phyloP scores from a whole-genome alignment of 441 rosid genomes.

The Corymbia calophylla region DNA sequence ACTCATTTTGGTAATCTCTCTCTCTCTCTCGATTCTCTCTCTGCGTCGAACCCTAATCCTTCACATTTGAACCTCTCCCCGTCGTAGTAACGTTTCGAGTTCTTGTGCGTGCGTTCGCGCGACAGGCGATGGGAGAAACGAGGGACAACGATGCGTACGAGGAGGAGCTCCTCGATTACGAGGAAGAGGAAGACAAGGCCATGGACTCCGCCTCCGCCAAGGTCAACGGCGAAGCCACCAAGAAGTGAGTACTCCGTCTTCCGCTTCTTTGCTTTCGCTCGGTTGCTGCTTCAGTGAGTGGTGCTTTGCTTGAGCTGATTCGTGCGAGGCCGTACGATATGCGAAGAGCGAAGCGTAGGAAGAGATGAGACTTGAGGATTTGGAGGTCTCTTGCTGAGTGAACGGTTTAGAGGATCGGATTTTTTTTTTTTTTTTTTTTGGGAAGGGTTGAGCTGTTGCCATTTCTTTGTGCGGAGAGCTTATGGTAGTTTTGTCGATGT shows the following conservation, averaged over 20 bases:
- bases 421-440: not conserved
- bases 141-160: constrained; percentile 94
- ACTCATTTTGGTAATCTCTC: not conserved
- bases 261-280: not conserved
- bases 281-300: not conserved
- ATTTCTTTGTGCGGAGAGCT: not conserved
- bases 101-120: not conserved
- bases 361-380: not conserved
- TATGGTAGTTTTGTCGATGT: not conserved
- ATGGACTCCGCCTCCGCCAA: constrained; percentile 61
- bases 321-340: not conserved
- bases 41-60: not conserved
- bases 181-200: constrained; percentile 92
- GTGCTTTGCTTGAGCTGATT: not conserved
- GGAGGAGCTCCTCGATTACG: constrained; percentile 98
- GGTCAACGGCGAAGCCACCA: constrained; percentile 84
- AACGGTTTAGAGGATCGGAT: not conserved
- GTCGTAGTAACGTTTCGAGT: not conserved
- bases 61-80: not conserved
- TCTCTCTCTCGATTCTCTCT: not conserved
- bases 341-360: not conserved
- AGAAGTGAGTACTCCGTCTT: constrained; percentile 50
- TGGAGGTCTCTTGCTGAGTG: not conserved
- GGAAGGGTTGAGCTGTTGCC: not conserved
- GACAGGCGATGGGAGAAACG: constrained; percentile 70